These are phyloP conservation scores for Fusarium sp. DNA, from an alignment of 2,329 filamentous ascomycete genomes.

Conservation along the genomic window DNA sequence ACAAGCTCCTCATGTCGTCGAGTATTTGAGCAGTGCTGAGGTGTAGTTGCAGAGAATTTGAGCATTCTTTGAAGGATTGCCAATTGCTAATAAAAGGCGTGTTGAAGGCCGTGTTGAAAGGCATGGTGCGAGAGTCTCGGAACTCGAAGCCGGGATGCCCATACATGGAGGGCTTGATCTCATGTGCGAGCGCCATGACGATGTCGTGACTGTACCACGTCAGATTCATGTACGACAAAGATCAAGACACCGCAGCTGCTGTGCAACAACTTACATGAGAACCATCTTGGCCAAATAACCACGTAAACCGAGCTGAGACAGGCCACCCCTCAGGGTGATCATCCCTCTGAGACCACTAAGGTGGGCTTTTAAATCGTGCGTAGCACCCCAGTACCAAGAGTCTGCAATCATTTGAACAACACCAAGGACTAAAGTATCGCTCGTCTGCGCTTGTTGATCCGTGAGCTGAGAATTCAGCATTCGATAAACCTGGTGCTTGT, in stretches of 20 bases:
- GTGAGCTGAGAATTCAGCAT: constrained; percentile 59
- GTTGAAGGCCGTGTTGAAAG: constrained; percentile 56
- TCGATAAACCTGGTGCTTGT: constrained; percentile 55
- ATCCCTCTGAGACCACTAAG: constrained; percentile 58
- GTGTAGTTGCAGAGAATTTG: constrained; percentile 55
- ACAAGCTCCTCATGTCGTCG: constrained; percentile 60
- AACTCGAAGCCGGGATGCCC: constrained; percentile 54
- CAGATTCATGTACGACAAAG: constrained; percentile 3
- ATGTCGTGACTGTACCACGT: constrained; percentile 53
- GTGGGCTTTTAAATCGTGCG: constrained; percentile 55
- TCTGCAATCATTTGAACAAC: constrained; percentile 60
- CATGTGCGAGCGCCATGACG: constrained; percentile 59
- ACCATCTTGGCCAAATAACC: constrained; percentile 59
- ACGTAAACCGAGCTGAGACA: constrained; percentile 56
- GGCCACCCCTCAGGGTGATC: constrained; percentile 57
- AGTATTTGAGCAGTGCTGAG: constrained; percentile 58
- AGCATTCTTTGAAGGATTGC: constrained; percentile 54
- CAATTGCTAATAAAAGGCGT: constrained; percentile 57
- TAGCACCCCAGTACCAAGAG: constrained; percentile 65
- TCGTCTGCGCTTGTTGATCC: constrained; percentile 48
- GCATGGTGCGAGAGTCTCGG: constrained; percentile 48
- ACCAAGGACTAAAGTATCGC: constrained; percentile 57
- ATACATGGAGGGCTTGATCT: constrained; percentile 54
- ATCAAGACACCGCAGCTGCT: neutral
- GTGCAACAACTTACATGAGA: constrained; percentile 52